A percentile compares a stretch with the other conserved stretches of the same genome.
Conservation (phyloP, 148 eudicot species). For the Arbutus unedo region DNA sequence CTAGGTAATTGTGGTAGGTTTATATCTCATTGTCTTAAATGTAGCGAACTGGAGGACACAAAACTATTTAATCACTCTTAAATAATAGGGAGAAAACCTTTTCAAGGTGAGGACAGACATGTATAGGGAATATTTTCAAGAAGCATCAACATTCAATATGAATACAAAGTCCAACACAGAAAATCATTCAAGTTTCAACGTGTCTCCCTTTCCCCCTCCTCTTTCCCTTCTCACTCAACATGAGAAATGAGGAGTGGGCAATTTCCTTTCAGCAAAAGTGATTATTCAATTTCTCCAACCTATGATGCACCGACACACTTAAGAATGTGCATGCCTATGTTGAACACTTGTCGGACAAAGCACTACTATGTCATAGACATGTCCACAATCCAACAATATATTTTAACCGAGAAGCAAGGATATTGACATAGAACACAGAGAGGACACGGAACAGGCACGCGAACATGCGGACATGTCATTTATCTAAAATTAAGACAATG, state of each 20-base stretch:
- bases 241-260: neutral
- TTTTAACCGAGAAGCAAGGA: neutral
- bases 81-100: too few relatives aligned
- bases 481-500: too few relatives aligned
- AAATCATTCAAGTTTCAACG: neutral
- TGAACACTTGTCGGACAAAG: neutral
- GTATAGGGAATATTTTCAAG: neutral
- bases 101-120: too few relatives aligned
- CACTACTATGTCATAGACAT: neutral
- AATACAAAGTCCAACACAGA: neutral
- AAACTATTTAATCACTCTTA: too few relatives aligned
- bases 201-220: neutral
- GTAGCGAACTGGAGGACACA: too few relatives aligned
- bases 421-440: too few relatives aligned
- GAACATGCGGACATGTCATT: too few relatives aligned
- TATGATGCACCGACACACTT: neutral
- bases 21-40: too few relatives aligned
- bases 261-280: neutral
- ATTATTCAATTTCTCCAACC: neutral
- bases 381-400: neutral
- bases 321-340: neutral
- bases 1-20: neutral
- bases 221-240: neutral
- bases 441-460: too few relatives aligned
- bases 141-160: neutral